Evolutionary conservation across 305 asterid species (phyloP).

Genomic region (Fraxinus ornus): DNA sequence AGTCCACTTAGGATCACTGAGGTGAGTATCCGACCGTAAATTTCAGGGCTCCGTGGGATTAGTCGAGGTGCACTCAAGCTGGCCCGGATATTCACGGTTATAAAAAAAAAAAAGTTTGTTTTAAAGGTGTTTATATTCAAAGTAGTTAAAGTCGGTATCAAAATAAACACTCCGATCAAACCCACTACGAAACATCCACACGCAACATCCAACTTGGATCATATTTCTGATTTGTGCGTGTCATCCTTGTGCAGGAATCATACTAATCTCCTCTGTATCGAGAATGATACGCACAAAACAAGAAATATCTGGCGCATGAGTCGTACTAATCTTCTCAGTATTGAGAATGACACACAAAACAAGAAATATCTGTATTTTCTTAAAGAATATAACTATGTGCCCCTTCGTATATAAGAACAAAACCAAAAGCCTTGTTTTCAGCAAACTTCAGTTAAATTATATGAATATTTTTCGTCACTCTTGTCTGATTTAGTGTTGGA

Average conservation of each 20-base stretch:
- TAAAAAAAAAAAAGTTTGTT: background rate
- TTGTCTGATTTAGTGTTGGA: background rate
- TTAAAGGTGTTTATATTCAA: background rate
- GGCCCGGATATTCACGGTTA: too few relatives aligned
- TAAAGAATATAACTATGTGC: background rate
- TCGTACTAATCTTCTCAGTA: background rate
- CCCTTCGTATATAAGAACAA: background rate
- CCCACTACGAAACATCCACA: background rate
- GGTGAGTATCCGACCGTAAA: too few relatives aligned
- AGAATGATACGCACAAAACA: background rate
- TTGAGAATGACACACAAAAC: background rate
- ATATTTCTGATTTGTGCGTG: background rate
- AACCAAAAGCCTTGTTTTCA: background rate
- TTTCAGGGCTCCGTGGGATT: too few relatives aligned
- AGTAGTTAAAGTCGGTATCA: background rate
- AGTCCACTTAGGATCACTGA: too few relatives aligned
- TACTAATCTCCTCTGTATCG: background rate
- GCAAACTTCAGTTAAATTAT: background rate
- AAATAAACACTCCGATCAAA: background rate
- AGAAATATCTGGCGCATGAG: background rate
- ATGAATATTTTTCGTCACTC: background rate
- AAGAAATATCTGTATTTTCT: background rate
- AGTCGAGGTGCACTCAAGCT: too few relatives aligned
- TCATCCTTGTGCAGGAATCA: background rate
- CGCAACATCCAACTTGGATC: background rate